phyloP scores from a whole-genome alignment of 139 green algal genomes.

The Chlamydomonas sphaeroides region DNA sequence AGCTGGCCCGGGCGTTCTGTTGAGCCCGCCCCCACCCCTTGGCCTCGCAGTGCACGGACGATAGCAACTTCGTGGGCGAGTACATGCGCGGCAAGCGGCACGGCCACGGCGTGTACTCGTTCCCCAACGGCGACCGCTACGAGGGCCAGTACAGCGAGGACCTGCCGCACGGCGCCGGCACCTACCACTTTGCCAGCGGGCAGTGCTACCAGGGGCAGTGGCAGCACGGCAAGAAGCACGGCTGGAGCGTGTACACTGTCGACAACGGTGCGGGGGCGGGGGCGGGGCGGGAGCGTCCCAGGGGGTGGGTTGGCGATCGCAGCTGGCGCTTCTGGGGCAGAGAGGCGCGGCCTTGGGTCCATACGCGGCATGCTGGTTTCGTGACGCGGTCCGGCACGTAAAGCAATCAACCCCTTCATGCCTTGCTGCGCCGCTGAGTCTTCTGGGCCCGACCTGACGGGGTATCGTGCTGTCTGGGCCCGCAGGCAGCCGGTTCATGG shows the following conservation, averaged over 20 bases:
- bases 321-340: no score
- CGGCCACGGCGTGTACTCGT: slow-evolving; percentile 74
- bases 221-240: slow-evolving; percentile 77
- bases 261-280: slow-evolving; percentile 44
- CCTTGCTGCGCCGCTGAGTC: no score
- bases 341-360: no score
- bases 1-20: not conserved
- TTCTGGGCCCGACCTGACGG: no score
- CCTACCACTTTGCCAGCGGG: slow-evolving; percentile 74
- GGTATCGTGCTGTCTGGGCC: no score
- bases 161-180: slow-evolving; percentile 67
- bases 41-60: slow-evolving; percentile 69
- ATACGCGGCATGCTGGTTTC: no score
- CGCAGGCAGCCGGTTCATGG: slow-evolving; percentile 56
- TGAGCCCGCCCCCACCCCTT: not conserved
- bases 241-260: slow-evolving; percentile 75
- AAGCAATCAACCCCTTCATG: no score
- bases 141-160: slow-evolving; percentile 62
- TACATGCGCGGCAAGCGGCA: slow-evolving; percentile 75
- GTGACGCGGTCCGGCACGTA: no score
- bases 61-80: slow-evolving; percentile 76
- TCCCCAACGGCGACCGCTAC: slow-evolving; percentile 76
- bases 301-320: no score
- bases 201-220: slow-evolving; percentile 79
- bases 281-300: no score